Percentiles rank a stretch among this genome's conserved stretches.
These are phyloP conservation scores for Asterophora lycoperdoides DNA, from an alignment of 768 basidiomycete species.

Conservation along the genomic window DNA sequence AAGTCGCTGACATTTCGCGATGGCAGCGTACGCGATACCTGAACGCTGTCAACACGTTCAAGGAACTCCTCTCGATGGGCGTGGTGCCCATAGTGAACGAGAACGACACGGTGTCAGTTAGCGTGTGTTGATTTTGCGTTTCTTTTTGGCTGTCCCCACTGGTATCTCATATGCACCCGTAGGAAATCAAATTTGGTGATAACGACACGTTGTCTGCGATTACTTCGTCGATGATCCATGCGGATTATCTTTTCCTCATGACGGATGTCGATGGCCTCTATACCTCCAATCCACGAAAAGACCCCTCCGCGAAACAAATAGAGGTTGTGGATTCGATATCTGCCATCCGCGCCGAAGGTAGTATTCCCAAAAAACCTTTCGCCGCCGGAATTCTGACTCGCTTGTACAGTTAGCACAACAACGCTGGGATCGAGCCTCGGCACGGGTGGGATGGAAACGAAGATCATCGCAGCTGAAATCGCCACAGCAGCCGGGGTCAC, in stretches of 20 bases:
- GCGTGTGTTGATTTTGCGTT: slow-evolving; percentile 53
- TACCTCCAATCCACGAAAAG: slow-evolving; percentile 91
- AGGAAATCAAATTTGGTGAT: slow-evolving; percentile 99
- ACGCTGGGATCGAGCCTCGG: slow-evolving; percentile 92
- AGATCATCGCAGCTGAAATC: slow-evolving; percentile 96
- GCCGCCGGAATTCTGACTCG: background rate
- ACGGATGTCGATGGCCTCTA: slow-evolving; percentile 97
- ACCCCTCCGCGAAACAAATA: slow-evolving; percentile 76
- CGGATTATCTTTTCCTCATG: slow-evolving; percentile 93
- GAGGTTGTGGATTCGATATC: slow-evolving; percentile 80
- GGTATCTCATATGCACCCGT: background rate
- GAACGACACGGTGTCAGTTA: slow-evolving; percentile 97
- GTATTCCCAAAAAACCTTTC: background rate
- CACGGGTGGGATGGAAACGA: slow-evolving; percentile 99
- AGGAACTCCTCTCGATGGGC: slow-evolving; percentile 87
- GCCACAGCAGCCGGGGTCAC: slow-evolving; percentile 93
- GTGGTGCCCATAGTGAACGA: slow-evolving; percentile 99
- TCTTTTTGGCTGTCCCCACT: background rate
- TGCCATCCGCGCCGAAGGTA: slow-evolving; percentile 78
- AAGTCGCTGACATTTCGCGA: slow-evolving; percentile 19
- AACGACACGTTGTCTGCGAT: slow-evolving; percentile 98
- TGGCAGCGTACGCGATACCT: slow-evolving; percentile 86
- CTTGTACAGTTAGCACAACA: slow-evolving; percentile 73
- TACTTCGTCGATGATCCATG: slow-evolving; percentile 95
- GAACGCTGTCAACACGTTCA: slow-evolving; percentile 95